Base-by-base conservation (phyloP, 345 rosid genomes). In the Limnanthes douglasii region DNA sequence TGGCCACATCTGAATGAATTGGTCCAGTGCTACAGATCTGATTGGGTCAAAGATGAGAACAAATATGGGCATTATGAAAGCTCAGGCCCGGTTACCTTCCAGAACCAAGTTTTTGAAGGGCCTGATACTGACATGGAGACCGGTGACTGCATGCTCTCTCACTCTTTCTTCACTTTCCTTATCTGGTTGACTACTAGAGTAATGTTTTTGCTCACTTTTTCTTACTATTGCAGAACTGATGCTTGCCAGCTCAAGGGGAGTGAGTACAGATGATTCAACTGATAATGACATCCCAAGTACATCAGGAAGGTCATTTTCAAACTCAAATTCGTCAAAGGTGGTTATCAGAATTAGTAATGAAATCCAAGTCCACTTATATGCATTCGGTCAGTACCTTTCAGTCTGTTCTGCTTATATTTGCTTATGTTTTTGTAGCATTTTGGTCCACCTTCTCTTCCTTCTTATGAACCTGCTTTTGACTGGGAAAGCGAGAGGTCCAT, bases 401-500 rank as follows among this genome's bases (percentile, higher is more conserved):
- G 3, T 36, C 15, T 18, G n/a, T 40, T 12, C 9, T 45, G 42
- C 11, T 16, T 15, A 6, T n/a, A 35, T 30, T 48, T 49, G 32
- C 27, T 41, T 17, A 13, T 48, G 22, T 51, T 20, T 18, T 37
- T 56, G 60, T 65, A 90, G 98, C 92, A 80, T 61, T 75, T 84
- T 66, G 94, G 95, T 30, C 71, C 45, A 34, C 80, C 98, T 53
- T 88, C 98, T 8, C 73, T 90, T 18, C 98, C 96, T 62, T 84
- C 98, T 19, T 90, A 90, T 45, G 98, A 90, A 60, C 94, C 98
- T n/a, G 93, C 96, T 49, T 90, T 84, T 58, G 96, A 90, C 37
- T 90, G 98, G 98, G 96, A 85, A 54, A 84, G 65, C 60, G 98
- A 90, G 70, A 77, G 98, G 60, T 69, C 78, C 13, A 52, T 70